These are phyloP conservation scores for Colletotrichum sp. DNA, from an alignment of 2,329 filamentous ascomycete species.

Conservation along the genomic window DNA sequence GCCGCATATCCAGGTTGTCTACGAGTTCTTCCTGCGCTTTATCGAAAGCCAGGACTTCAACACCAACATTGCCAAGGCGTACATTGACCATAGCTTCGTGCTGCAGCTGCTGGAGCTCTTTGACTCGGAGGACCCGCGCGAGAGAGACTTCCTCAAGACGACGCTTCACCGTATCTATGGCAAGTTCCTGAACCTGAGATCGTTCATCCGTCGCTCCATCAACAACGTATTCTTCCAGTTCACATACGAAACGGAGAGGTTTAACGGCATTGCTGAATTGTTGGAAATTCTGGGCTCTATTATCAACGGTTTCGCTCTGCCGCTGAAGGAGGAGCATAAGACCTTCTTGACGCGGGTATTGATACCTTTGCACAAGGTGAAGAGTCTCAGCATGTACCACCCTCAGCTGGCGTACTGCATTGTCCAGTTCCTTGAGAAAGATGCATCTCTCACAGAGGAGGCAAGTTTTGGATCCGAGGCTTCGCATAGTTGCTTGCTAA, in stretches of 20 bases:
- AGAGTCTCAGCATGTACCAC: slow-evolving; percentile 99
- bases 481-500: slow-evolving; percentile 5
- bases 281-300: slow-evolving; percentile 97
- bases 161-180: slow-evolving; percentile 98
- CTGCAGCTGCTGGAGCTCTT: slow-evolving; percentile 96
- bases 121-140: slow-evolving; percentile 95
- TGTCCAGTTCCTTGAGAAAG: slow-evolving; percentile 97
- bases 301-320: slow-evolving; percentile 97
- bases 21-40: slow-evolving; percentile 98
- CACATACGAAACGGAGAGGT: slow-evolving; percentile 96
- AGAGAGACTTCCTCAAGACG: slow-evolving; percentile 97
- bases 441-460: slow-evolving; percentile 95
- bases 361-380: slow-evolving; percentile 95
- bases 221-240: slow-evolving; percentile 99
- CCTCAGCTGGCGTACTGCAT: slow-evolving; percentile 98
- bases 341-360: slow-evolving; percentile 93
- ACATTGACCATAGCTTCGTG: slow-evolving; percentile 98
- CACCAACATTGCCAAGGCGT: slow-evolving; percentile 98
- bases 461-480: slow-evolving; percentile 50
- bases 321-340: slow-evolving; percentile 98
- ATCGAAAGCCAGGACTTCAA: slow-evolving; percentile 99
- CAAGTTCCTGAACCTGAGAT: slow-evolving; percentile 97
- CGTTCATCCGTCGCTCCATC: slow-evolving; percentile 96
- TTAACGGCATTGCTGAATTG: slow-evolving; percentile 97
- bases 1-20: slow-evolving; percentile 99